Evolutionary conservation across 805 yeast species (phyloP).

Genomic region (Zygosaccharomyces siamensis): DNA sequence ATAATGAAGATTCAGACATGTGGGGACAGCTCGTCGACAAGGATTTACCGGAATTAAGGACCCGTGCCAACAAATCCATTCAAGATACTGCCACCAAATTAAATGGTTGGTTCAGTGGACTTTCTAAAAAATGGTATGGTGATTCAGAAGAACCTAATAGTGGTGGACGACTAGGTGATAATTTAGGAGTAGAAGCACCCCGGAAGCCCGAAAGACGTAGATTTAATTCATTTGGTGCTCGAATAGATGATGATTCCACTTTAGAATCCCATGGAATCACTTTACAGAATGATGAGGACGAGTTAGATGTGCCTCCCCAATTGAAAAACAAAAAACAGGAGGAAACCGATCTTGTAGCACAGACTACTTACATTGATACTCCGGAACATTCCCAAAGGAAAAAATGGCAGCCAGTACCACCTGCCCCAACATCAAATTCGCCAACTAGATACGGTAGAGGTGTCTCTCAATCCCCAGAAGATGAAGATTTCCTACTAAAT

Average conservation of each 20-base stretch:
- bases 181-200: conserved; percentile 9
- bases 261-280: conserved; percentile 32
- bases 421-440: conserved; percentile 25
- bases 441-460: conserved; percentile 22
- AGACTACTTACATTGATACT: conserved; percentile 33
- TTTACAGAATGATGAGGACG: conserved; percentile 26
- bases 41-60: conserved; percentile 57
- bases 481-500: conserved; percentile 31
- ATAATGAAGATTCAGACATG: conserved; percentile 42
- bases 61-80: conserved; percentile 64
- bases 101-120: conserved; percentile 70
- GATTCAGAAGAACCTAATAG: conserved; percentile 6
- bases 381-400: conserved; percentile 20
- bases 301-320: conserved; percentile 35
- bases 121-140: conserved; percentile 31
- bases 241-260: conserved; percentile 27
- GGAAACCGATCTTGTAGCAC: conserved; percentile 24
- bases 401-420: conserved; percentile 28
- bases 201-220: conserved; percentile 24
- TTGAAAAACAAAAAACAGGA: conserved; percentile 15
- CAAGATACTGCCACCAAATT: conserved; percentile 76
- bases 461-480: conserved; percentile 16
- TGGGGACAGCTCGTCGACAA: conserved; percentile 55
- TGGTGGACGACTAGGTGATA: neutral
- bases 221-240: conserved; percentile 34